Percentiles rank a stretch among this genome's conserved stretches.
These are phyloP conservation scores for Elaeagnus macrophylla DNA, from an alignment of 306 rosid genomes.

Conservation along the genomic window DNA sequence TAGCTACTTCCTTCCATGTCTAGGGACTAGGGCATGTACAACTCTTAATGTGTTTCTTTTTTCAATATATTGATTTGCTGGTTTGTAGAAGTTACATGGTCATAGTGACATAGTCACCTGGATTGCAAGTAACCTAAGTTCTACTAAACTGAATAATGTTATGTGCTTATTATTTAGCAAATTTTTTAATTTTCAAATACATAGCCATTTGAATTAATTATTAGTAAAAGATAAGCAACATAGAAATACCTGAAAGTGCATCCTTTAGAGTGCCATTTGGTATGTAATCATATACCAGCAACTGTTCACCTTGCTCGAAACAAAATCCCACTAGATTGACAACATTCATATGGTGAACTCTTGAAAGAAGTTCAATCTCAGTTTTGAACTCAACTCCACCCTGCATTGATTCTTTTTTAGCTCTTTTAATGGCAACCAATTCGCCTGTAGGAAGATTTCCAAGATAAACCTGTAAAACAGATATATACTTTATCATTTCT, in stretches of 20 bases:
- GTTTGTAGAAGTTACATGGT: too few relatives aligned
- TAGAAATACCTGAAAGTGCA: constrained; percentile 51
- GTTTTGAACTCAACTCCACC: constrained; percentile 64
- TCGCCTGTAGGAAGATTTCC: constrained; percentile 51
- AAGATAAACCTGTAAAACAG: constrained; percentile 50
- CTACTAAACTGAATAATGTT: too few relatives aligned
- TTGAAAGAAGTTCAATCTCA: constrained; percentile 83
- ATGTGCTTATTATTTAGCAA: too few relatives aligned
- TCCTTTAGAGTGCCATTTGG: constrained; percentile 66
- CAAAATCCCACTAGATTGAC: constrained; percentile 72
- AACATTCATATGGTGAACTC: constrained; percentile 81
- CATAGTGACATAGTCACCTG: too few relatives aligned
- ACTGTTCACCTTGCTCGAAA: constrained; percentile 73
- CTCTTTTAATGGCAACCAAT: constrained; percentile 63
- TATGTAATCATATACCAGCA: constrained; percentile 65
- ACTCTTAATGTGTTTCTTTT: too few relatives aligned
- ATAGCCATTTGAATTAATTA: too few relatives aligned
- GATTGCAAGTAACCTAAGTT: too few relatives aligned
- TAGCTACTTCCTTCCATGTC: too few relatives aligned
- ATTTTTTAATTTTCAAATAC: too few relatives aligned
- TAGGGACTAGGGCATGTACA: too few relatives aligned
- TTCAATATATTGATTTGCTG: too few relatives aligned
- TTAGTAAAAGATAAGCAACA: background rate
- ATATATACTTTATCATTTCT: background rate
- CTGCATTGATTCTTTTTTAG: constrained; percentile 58